Evolutionary conservation across 306 rosid species (phyloP), one percentile per base, ranked within the genome.

Genomic region (Styphnolobium japonicum): DNA sequence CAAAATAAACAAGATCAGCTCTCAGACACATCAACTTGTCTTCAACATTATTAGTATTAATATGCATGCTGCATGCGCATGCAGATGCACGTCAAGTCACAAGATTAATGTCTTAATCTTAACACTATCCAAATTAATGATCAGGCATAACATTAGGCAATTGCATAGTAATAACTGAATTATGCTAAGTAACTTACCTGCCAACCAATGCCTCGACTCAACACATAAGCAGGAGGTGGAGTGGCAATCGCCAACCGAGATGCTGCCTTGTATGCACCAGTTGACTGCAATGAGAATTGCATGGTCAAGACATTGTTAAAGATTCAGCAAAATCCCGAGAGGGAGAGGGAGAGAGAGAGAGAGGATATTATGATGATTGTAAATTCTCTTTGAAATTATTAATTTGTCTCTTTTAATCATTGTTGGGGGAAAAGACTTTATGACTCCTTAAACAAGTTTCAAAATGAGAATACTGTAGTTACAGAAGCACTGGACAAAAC

Each of bases 201-300:
- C 98, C 98, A 95, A 61, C 98, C 98, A 48, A 95, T 95, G 83
- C 98, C 98, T 57, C 98, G 89, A 86, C 98, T 95, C 87, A 95
- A 85, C 61, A 95, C 98, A 77, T 92, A 90, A 61, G 98, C 97
- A 46, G 98, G 98, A 67, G 98, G 98, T 43, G 98, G 98, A 36
- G 98, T 95, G 31, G 98, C 98, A 43, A 92, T 95, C 0, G 98
- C 98, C 85, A 95, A 73, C 58, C 98, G 93, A 57, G 98, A 86
- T 1, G 98, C 97, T 3, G 97, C 98, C 85, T 86, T 85, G 89
- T 92, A 95, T 53, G 98, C 96, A 31, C 86, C 98, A 25, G 98
- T 95, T 48, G 98, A 95, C 98, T 95, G 96, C 55, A 70, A 36
- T 29, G 62, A 65, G 64, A 72, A 78, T 48, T 45, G 19, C 57